A percentile compares a stretch with the other conserved stretches of the same genome.
Evolutionary conservation across 768 basidiomycete species (phyloP).

Genomic region (Lentinus tigrinus): DNA sequence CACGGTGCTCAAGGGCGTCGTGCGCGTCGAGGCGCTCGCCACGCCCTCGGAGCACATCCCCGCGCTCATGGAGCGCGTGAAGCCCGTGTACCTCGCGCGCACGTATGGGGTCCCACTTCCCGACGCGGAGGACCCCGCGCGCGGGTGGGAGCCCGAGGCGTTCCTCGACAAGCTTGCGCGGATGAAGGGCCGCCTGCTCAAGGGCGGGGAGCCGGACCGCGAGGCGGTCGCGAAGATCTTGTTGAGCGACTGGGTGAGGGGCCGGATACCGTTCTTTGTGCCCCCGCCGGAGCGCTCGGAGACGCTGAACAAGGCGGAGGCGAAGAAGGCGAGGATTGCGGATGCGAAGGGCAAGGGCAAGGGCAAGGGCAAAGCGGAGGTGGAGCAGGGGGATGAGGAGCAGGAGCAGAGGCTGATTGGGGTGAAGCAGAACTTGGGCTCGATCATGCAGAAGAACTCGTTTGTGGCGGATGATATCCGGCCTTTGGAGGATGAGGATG

Average conservation of each 20-base stretch:
- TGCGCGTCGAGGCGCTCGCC: constrained; percentile 91
- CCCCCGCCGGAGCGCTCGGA: constrained; percentile 82
- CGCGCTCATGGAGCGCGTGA: constrained; percentile 84
- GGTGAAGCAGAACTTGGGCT: constrained; percentile 85
- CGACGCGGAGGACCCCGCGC: constrained; percentile 48
- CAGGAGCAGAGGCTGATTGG: constrained; percentile 46
- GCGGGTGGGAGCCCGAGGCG: constrained; percentile 69
- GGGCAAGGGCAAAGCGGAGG: constrained; percentile 43
- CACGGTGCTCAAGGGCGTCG: constrained; percentile 94
- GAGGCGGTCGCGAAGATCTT: constrained; percentile 94
- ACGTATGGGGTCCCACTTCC: constrained; percentile 76
- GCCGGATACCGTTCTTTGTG: constrained; percentile 96
- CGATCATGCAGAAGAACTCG: constrained; percentile 85
- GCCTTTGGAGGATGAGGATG: constrained; percentile 49
- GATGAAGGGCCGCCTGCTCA: constrained; percentile 88
- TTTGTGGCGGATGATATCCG: constrained; percentile 85
- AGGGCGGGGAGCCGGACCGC: constrained; percentile 91
- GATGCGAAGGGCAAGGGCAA: constrained; percentile 52
- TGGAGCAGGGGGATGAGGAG: constrained; percentile 27
- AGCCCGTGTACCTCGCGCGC: constrained; percentile 86
- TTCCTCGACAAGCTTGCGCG: constrained; percentile 84
- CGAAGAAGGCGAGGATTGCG: constrained; percentile 39
- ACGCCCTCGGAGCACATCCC: constrained; percentile 93
- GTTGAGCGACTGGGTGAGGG: constrained; percentile 94
- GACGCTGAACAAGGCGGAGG: constrained; percentile 66